phyloP scores from a whole-genome alignment of 306 rosid genomes.

The Casuarina equisetifolia region DNA sequence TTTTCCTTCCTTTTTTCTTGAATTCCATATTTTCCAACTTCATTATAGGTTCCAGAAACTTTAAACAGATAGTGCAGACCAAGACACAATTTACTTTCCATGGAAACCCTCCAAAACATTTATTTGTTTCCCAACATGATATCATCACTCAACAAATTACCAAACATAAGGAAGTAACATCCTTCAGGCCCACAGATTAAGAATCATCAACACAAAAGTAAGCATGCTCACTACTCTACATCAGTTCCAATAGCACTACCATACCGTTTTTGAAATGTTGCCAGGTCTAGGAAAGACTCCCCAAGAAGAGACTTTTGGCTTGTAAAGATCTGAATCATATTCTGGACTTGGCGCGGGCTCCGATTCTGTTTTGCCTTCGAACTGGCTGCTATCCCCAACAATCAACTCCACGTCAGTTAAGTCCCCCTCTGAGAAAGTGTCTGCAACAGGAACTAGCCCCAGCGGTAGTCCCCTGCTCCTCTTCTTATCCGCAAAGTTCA shows the following conservation, averaged over 20 bases:
- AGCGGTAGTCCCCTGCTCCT: constrained; percentile 63
- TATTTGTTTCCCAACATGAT: not conserved
- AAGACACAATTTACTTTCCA: not conserved
- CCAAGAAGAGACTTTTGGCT: constrained; percentile 94
- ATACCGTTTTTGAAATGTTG: constrained; percentile 84
- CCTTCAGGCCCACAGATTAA: not conserved
- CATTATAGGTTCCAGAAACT: not conserved
- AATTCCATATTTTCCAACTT: not conserved
- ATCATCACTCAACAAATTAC: not conserved
- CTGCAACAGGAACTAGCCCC: constrained; percentile 74
- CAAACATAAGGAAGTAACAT: not conserved
- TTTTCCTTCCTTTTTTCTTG: not conserved
- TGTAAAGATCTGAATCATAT: constrained; percentile 58
- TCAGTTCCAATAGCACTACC: constrained; percentile 12
- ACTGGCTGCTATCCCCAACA: constrained; percentile 66
- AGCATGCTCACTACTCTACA: constrained; percentile 10
- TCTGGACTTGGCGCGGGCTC: constrained; percentile 40
- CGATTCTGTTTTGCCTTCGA: constrained; percentile 35
- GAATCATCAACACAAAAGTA: not conserved
- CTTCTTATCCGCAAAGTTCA: constrained; percentile 79
- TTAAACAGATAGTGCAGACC: not conserved
- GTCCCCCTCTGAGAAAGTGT: constrained; percentile 49
- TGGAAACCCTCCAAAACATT: not conserved
- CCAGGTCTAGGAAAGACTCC: constrained; percentile 93
- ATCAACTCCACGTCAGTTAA: constrained; percentile 79